Evolutionary conservation across 208 protist species (phyloP).

Genomic region (Trypanosoma rangeli): DNA sequence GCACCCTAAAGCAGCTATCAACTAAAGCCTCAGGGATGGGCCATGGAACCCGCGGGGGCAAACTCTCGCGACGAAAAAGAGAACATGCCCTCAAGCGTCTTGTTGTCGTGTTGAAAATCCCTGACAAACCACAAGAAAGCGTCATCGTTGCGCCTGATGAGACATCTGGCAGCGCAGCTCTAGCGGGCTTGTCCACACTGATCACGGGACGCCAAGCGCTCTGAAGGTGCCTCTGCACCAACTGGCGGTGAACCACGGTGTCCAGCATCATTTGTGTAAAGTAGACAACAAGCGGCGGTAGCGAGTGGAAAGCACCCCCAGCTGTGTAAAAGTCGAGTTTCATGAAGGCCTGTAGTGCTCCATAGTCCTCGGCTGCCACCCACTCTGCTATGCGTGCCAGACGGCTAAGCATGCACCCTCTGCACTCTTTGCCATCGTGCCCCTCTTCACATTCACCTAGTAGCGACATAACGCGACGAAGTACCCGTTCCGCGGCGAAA

Average conservation of each 20-base stretch:
- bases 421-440: neutral
- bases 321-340: neutral
- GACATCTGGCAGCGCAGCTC: neutral
- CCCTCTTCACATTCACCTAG: neutral
- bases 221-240: constrained; percentile 11
- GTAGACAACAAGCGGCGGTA: constrained; percentile 16
- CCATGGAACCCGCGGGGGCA: constrained; percentile 10
- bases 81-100: constrained; percentile 4
- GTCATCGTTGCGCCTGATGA: neutral
- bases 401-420: neutral
- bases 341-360: neutral
- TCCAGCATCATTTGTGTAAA: constrained; percentile 26
- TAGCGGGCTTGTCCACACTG: neutral
- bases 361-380: constrained; percentile 21
- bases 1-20: neutral
- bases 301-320: neutral
- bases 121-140: neutral
- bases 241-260: constrained; percentile 21
- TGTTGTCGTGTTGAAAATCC: neutral
- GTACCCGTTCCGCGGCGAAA: constrained; percentile 1
- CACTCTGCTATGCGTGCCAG: constrained; percentile 5
- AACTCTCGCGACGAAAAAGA: constrained; percentile 16
- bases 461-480: neutral
- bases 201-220: constrained; percentile 19
- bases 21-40: constrained; percentile 15